These are phyloP conservation scores for Thermomyces lanuginosus DNA, from an alignment of 2,329 filamentous ascomycete species.

Conservation along the genomic window DNA sequence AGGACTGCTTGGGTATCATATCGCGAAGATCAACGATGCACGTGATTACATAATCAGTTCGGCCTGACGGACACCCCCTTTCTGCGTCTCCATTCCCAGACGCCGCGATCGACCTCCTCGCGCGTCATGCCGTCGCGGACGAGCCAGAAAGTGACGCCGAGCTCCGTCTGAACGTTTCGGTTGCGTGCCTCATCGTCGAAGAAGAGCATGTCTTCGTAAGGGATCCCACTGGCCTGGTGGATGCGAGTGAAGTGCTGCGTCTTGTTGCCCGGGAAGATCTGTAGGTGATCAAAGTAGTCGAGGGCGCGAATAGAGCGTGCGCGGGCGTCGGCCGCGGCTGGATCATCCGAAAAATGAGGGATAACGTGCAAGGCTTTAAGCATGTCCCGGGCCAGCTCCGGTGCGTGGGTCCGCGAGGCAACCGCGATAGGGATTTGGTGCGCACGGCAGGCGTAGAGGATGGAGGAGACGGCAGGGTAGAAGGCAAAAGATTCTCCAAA, in stretches of 20 bases:
- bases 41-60: too few species aligned
- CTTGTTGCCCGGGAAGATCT: constrained; percentile 62
- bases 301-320: constrained; percentile 28
- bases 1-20: too few species aligned
- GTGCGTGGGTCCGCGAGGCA: constrained; percentile 66
- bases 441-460: constrained; percentile 45
- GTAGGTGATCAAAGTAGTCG: constrained; percentile 40
- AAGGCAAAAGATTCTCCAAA: constrained; percentile 53
- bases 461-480: constrained; percentile 51
- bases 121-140: constrained; percentile 64
- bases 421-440: constrained; percentile 47
- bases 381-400: constrained; percentile 65
- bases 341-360: constrained; percentile 26
- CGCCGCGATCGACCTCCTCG: constrained; percentile 61
- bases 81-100: constrained; percentile 64
- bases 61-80: too few species aligned
- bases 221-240: constrained; percentile 51
- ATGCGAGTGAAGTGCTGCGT: constrained; percentile 68
- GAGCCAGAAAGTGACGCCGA: constrained; percentile 74
- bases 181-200: constrained; percentile 89
- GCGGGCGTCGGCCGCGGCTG: constrained; percentile 25
- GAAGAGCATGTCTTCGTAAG: constrained; percentile 77
- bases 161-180: constrained; percentile 52
- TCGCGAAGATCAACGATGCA: too few species aligned
- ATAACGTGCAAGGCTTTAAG: constrained; percentile 55